Conservation (phyloP, 2,329 filamentous ascomycete species). For the Cyanodermella asteris region DNA sequence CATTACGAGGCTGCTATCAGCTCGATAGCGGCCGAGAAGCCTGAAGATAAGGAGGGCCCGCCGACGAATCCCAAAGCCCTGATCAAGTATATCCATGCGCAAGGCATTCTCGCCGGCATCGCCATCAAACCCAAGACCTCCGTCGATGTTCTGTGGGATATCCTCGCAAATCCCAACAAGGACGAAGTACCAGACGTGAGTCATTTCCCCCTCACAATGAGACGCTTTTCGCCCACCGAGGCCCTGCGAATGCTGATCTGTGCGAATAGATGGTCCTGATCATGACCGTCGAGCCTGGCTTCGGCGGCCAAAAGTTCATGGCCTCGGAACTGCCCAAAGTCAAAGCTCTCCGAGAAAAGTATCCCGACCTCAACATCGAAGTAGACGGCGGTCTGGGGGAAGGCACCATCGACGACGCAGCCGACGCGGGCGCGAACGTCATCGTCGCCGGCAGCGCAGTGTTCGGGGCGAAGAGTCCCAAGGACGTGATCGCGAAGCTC, state of each 20-base stretch:
- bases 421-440: constrained; percentile 88
- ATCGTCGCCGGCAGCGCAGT: constrained; percentile 94
- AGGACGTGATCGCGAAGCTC: constrained; percentile 64
- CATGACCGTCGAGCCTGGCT: constrained; percentile 96
- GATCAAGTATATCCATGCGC: constrained; percentile 73
- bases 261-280: constrained; percentile 98
- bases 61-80: constrained; percentile 68
- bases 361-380: constrained; percentile 88
- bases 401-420: constrained; percentile 78
- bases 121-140: constrained; percentile 85
- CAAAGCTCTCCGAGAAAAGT: constrained; percentile 54
- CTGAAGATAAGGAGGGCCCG: constrained; percentile 42
- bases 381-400: constrained; percentile 83
- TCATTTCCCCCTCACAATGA: constrained; percentile 8
- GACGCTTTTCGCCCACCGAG: constrained; percentile 1
- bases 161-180: constrained; percentile 50
- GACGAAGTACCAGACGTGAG: constrained; percentile 75
- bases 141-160: constrained; percentile 80
- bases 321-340: constrained; percentile 89
- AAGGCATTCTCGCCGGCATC: constrained; percentile 75
- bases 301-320: constrained; percentile 98
- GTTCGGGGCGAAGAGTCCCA: constrained; percentile 76
- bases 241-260: constrained; percentile 4
- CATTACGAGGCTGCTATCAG: constrained; percentile 87
- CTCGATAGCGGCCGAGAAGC: constrained; percentile 64